Base-by-base conservation (phyloP, 2,329 filamentous ascomycete species). In the Fusarium pseudograminearum region DNA sequence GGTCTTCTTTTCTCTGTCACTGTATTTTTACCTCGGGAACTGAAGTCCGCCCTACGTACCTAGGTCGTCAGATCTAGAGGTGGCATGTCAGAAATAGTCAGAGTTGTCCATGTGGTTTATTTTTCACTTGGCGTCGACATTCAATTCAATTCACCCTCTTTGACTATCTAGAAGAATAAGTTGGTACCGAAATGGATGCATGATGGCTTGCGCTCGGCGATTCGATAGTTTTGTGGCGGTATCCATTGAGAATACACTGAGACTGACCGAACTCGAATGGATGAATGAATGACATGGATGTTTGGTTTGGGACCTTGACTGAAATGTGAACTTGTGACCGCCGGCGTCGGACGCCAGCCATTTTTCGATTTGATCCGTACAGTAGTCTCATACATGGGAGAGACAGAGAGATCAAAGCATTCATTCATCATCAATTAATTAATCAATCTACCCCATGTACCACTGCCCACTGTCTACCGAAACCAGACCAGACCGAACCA, bases 311-410 rank as follows among this genome's bases (percentile, higher is more conserved):
- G 38, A 36, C 48, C 48, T 51, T 45, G 40, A 67, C 52, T 59
- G 67, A 70, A 65, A 70, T 69, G 63, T 71, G 68, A 71, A 65
- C 68, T 56, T 70, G 68, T 70, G 67, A 70, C 68, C 68, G 67
- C 68, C 67, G 68, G 68, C 63, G 67, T 67, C 68, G 68, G 68
- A 67, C 67, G 52, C 65, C 67, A 66, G 48, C 44, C 63, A 46
- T 61, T 61, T 66, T 57, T 26, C 41, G 41, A 44, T 44, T 63
- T 63, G 62, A 65, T 67, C 31, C 61, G 52, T 48, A 42, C 31
- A 31, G 42, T 14, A 42, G 47, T 40, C n/a, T 40, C 31, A 36
- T 28, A 22, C 20, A 33, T 22, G 33, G 15, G 34, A 65, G 47
- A 54, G 42, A 24, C 26, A 34, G 26, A 40, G 24, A 44, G 52